Conservation (phyloP, 1,284 basidiomycete genomes). For the Malassezia restricta region DNA sequence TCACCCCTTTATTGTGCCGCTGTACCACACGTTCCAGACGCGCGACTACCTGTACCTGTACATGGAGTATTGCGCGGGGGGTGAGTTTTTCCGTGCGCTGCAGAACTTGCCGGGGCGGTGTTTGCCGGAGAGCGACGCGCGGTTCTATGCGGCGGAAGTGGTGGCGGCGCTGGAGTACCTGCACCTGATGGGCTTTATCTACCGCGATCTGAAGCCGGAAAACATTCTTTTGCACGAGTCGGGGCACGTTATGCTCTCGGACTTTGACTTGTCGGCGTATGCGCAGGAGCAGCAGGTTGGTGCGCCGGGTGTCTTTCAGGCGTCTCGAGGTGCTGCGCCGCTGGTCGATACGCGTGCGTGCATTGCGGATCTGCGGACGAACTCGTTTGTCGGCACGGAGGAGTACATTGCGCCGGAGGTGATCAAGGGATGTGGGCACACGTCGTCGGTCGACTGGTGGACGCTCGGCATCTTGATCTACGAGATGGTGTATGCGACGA, state of each 20-base stretch:
- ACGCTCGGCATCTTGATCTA: conserved; percentile 95
- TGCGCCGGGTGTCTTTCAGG: conserved; percentile 77
- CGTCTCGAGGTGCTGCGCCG: conserved; percentile 78
- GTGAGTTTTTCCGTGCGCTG: conserved; percentile 87
- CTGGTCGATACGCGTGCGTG: conserved; percentile 93
- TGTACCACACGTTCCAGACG: conserved; percentile 45
- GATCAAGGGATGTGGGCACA: conserved; percentile 92
- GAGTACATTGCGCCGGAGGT: conserved; percentile 99
- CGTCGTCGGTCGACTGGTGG: conserved; percentile 99
- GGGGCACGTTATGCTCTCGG: conserved; percentile 97
- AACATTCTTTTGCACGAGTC: conserved; percentile 98
- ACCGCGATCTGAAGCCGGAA: conserved; percentile 97
- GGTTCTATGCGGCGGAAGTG: conserved; percentile 98
- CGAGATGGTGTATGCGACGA: conserved; percentile 98
- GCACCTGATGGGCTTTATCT: conserved; percentile 98
- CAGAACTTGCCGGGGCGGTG: conserved; percentile 82
- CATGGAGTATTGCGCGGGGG: conserved; percentile 81
- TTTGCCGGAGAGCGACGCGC: conserved; percentile 80
- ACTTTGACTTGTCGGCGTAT: conserved; percentile 97
- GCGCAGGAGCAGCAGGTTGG: conserved; percentile 58
- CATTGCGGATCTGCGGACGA: conserved; percentile 92
- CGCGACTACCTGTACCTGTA: conserved; percentile 44
- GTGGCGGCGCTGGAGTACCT: conserved; percentile 94
- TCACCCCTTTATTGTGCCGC: conserved; percentile 45
- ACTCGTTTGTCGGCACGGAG: conserved; percentile 97